Percentiles rank a stretch among this genome's conserved stretches.
These are phyloP conservation scores for Triangularia verruculosa DNA, from an alignment of 2,329 filamentous ascomycete genomes.

Conservation along the genomic window DNA sequence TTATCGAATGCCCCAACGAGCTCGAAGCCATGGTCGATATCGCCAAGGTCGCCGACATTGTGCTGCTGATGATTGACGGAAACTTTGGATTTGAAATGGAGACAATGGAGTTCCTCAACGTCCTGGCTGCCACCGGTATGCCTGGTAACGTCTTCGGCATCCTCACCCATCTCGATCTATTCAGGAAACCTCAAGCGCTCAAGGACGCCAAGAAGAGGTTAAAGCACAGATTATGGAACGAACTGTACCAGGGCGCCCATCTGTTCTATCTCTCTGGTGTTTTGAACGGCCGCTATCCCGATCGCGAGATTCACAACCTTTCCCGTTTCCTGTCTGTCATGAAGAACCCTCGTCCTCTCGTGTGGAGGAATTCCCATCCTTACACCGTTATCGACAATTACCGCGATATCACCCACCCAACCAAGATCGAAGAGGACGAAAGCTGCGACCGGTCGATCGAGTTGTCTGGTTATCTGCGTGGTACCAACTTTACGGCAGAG, in stretches of 20 bases:
- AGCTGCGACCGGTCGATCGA: constrained; percentile 91
- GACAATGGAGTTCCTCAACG: constrained; percentile 98
- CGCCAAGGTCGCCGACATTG: constrained; percentile 95
- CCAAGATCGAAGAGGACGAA: constrained; percentile 79
- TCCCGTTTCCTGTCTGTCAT: constrained; percentile 95
- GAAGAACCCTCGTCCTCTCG: constrained; percentile 95
- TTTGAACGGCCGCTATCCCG: constrained; percentile 93
- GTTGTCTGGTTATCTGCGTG: constrained; percentile 88
- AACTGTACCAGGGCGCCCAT: constrained; percentile 94
- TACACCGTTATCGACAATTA: constrained; percentile 94
- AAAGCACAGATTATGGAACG: constrained; percentile 95
- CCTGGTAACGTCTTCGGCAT: constrained; percentile 98
- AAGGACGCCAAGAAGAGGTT: constrained; percentile 94
- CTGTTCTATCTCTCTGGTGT: constrained; percentile 96
- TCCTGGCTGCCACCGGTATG: constrained; percentile 92
- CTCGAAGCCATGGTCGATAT: constrained; percentile 96
- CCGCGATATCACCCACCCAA: constrained; percentile 90
- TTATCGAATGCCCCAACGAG: constrained; percentile 96
- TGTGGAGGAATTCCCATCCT: constrained; percentile 95
- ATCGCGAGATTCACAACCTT: constrained; percentile 92
- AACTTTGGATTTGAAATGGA: constrained; percentile 99
- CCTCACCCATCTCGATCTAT: constrained; percentile 91
- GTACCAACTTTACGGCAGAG: constrained; percentile 86
- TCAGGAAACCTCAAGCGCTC: constrained; percentile 87
- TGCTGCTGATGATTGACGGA: constrained; percentile 96